These are phyloP conservation scores for Hordeum pubiflorum DNA, from an alignment of 202 grass and related monocot genomes.

Conservation along the genomic window DNA sequence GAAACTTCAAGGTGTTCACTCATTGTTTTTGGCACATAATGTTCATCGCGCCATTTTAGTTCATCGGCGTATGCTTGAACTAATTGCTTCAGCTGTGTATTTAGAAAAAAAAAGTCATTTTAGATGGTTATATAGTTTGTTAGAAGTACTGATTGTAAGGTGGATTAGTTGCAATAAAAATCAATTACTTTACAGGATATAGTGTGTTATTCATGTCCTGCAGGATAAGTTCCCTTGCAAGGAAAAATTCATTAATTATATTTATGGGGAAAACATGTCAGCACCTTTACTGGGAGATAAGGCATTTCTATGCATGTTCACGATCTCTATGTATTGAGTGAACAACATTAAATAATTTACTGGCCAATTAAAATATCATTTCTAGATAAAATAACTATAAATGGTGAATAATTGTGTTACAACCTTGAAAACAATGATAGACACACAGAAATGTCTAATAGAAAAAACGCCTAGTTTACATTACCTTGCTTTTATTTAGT, in stretches of 20 bases:
- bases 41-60: neutral
- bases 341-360: neutral
- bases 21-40: neutral
- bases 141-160: neutral
- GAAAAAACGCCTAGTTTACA: neutral
- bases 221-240: neutral
- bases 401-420: neutral
- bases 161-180: neutral
- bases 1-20: neutral
- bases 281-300: neutral
- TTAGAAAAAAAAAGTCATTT: neutral
- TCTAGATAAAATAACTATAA: neutral
- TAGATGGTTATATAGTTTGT: neutral
- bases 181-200: neutral
- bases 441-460: neutral
- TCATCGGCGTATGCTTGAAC: neutral
- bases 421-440: neutral
- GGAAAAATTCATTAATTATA: neutral
- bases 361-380: neutral
- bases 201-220: neutral
- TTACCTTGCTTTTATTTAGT: neutral
- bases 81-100: neutral
- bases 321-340: neutral
- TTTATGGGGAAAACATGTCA: neutral
- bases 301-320: neutral